Evolutionary conservation across 2,329 filamentous ascomycete genomes (phyloP).

Genomic region (Ceratocystis harringtonii): DNA sequence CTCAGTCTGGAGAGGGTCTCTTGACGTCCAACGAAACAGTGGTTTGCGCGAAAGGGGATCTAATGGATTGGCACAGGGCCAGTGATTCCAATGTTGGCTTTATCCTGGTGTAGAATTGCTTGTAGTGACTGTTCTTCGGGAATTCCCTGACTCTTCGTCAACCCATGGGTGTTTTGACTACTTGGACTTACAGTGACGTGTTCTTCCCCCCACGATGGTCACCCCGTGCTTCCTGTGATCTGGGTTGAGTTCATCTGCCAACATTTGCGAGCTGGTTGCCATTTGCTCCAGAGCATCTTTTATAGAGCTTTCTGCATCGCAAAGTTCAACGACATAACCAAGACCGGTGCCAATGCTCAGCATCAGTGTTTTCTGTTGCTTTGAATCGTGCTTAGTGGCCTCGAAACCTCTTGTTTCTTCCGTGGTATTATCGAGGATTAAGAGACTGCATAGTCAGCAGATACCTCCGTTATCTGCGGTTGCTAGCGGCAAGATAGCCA

Average conservation of each 20-base stretch:
- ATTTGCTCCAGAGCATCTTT: too few relatives aligned
- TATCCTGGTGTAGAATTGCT: not conserved
- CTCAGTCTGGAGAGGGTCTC: not conserved
- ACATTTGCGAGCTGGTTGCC: too few relatives aligned
- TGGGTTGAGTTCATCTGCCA: too few relatives aligned
- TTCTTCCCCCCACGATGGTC: conserved; percentile 13
- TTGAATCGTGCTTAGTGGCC: not conserved
- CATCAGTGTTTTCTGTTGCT: too few relatives aligned
- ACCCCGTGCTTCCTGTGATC: too few relatives aligned
- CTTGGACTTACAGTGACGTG: too few relatives aligned
- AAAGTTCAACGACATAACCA: too few relatives aligned
- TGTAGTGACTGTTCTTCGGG: too few relatives aligned
- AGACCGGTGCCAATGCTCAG: too few relatives aligned
- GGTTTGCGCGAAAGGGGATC: not conserved
- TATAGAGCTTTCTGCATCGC: too few relatives aligned
- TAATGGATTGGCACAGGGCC: not conserved
- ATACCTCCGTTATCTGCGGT: conserved; percentile 21
- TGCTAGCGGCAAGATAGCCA: not conserved
- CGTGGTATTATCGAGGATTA: conserved; percentile 22
- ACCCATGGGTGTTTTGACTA: too few relatives aligned
- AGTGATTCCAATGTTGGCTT: not conserved
- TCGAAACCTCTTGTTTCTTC: conserved; percentile 12
- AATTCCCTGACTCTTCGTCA: too few relatives aligned
- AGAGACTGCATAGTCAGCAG: conserved; percentile 21
- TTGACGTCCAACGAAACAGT: not conserved